These are phyloP conservation scores for Zymoseptoria pseudotritici DNA, from an alignment of 2,329 filamentous ascomycete species.

Conservation along the genomic window DNA sequence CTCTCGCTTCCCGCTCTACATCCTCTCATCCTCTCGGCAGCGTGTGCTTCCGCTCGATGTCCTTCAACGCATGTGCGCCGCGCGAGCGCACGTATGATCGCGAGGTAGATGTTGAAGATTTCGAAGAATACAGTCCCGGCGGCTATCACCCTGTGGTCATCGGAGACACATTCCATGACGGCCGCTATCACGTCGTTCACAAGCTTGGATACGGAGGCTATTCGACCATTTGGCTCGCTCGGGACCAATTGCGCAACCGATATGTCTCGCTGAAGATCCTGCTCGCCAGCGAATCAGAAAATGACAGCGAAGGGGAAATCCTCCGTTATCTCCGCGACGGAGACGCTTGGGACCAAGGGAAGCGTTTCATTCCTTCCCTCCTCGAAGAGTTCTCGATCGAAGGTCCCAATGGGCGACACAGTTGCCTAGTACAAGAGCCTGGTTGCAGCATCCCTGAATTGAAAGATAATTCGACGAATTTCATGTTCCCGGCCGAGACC, in stretches of 20 bases:
- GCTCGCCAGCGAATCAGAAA: not conserved
- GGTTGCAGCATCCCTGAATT: not conserved
- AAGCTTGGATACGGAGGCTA: conserved; percentile 6
- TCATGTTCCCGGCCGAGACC: not conserved
- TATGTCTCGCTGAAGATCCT: conserved; percentile 2
- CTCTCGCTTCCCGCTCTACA: too few relatives aligned
- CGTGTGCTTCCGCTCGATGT: too few relatives aligned
- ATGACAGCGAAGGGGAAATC: not conserved
- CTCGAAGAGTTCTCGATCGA: conserved; percentile 1
- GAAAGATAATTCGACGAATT: not conserved
- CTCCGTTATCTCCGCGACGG: not conserved
- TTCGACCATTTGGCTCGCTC: conserved; percentile 9
- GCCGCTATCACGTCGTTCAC: conserved; percentile 2
- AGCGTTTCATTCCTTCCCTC: not conserved
- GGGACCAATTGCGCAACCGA: not conserved
- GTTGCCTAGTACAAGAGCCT: conserved; percentile 1
- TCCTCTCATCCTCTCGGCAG: too few relatives aligned
- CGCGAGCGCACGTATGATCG: not conserved
- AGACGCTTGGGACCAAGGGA: not conserved
- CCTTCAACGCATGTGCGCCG: too few relatives aligned
- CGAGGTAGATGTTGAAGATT: not conserved
- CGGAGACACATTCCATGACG: not conserved
- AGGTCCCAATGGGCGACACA: conserved; percentile 5
- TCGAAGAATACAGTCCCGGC: not conserved
- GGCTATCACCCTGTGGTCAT: not conserved